Evolutionary conservation across 2,329 filamentous ascomycete species (phyloP), one percentile per base, ranked within the genome.

Genomic region (Neocatenulostroma microsporum): DNA sequence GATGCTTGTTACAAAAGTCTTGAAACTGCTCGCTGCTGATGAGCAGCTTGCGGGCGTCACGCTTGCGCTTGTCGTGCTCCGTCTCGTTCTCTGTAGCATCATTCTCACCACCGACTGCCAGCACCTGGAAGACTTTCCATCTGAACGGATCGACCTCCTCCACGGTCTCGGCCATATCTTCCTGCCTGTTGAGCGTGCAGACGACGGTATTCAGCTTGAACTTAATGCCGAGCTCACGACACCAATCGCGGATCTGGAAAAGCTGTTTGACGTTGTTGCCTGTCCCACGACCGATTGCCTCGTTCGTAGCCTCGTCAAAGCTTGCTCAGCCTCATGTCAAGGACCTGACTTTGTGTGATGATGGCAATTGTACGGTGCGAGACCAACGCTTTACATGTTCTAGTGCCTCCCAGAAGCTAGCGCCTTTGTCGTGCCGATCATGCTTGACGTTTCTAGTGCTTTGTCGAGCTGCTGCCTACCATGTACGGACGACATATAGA

Each of bases 141-240:
- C 72, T 64, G 40, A 71, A 72, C 2, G 71, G 71, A 3, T 52
- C 49, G 9, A 76, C 51, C 25, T 45, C 27, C 11, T 47, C 37
- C 6, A 75, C 60, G 3, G 33, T 35, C 2, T 35, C 24, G 6
- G 34, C 40, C 58, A 60, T 60, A 30, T 59, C 66, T 50, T 76
- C 72, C 2, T 65, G 35, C 51, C 56, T 67, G 45, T 75, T 75
- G 33, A 65, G 53, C 2, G 45, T 55, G 47, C 63, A 66, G 3
- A 76, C 64, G 1, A 76, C 72, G 0, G 72, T 75, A 54, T 76
- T 76, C 34, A 76, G 50, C 58, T 76, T 76, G 60, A 76, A 74
- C 53, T 65, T 70, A 50, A 75, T 66, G 1, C 62, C 62, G 17
- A 63, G 62, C 38, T 66, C 39, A 3, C 50, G 46, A 51, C 73